Conservation (phyloP, 2,329 filamentous ascomycete genomes). For the Chaetomiaceae sp. region DNA sequence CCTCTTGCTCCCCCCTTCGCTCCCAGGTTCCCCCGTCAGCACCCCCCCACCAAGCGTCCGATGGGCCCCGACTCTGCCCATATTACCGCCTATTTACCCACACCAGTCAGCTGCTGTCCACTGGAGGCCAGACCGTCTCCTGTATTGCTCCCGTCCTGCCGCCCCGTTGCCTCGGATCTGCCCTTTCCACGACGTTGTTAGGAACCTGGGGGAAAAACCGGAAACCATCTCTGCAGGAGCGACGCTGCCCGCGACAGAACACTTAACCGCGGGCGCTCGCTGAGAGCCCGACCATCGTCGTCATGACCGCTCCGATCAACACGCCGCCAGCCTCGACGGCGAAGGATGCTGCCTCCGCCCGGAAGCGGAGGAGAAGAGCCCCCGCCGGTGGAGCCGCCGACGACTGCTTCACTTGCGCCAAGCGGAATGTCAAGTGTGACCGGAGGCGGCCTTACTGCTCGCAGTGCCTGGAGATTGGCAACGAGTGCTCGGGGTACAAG, state of each 20-base stretch:
- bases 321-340: conserved; percentile 27
- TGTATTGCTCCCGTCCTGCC: conserved; percentile 21
- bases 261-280: conserved; percentile 6
- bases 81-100: conserved; percentile 40
- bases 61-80: conserved; percentile 33
- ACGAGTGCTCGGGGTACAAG: conserved; percentile 93
- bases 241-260: conserved; percentile 2
- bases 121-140: conserved; percentile 26
- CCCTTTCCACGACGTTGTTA: background rate
- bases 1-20: conserved; percentile 28
- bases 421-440: conserved; percentile 79
- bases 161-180: conserved; percentile 4
- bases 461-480: conserved; percentile 84
- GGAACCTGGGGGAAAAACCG: background rate
- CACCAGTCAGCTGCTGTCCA: conserved; percentile 31
- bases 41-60: conserved; percentile 27
- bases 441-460: conserved; percentile 90
- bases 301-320: conserved; percentile 47
- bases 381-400: conserved; percentile 83
- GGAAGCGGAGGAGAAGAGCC: conserved; percentile 79
- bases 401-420: conserved; percentile 91
- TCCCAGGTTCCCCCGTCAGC: conserved; percentile 26
- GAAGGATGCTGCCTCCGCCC: conserved; percentile 43
- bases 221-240: conserved; percentile 3
- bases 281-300: conserved; percentile 16